Evolutionary conservation across 352 stramenopile genomes (phyloP).

Genomic region (Phytophthora ramorum): DNA sequence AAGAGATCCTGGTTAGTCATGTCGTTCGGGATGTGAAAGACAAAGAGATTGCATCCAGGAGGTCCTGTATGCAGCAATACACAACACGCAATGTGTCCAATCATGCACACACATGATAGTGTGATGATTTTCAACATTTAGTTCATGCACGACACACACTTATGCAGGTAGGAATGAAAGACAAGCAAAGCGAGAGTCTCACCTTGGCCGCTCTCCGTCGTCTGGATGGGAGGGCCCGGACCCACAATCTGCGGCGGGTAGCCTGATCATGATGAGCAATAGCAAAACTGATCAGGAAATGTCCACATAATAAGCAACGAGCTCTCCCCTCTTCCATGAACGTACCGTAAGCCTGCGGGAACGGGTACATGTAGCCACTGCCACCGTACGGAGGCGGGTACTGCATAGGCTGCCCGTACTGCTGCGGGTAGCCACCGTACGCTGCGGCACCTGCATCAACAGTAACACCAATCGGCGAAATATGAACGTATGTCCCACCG

Average conservation of each 20-base stretch:
- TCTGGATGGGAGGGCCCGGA: slow-evolving; percentile 88
- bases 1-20: slow-evolving; percentile 98
- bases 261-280: slow-evolving; percentile 39
- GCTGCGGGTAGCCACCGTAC: slow-evolving; percentile 79
- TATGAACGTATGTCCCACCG: no score
- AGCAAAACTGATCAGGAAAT: slow-evolving; percentile 13
- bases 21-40: slow-evolving; percentile 98
- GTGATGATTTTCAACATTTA: slow-evolving; percentile 53
- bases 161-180: slow-evolving; percentile 31
- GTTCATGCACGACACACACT: slow-evolving; percentile 49
- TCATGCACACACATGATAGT: slow-evolving; percentile 49
- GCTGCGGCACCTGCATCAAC: slow-evolving; percentile 34
- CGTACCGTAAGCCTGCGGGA: slow-evolving; percentile 82
- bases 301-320: slow-evolving; percentile 10
- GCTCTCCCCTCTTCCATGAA: background rate
- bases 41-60: slow-evolving; percentile 97
- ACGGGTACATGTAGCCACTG: slow-evolving; percentile 88
- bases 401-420: slow-evolving; percentile 79
- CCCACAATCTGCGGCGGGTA: slow-evolving; percentile 87
- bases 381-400: slow-evolving; percentile 79
- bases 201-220: slow-evolving; percentile 90
- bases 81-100: slow-evolving; percentile 49
- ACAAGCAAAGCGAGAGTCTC: slow-evolving; percentile 27
- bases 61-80: slow-evolving; percentile 76
- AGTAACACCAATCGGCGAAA: background rate